These are phyloP conservation scores for Hypericum perforatum DNA, from an alignment of 345 rosid genomes.

Conservation along the genomic window DNA sequence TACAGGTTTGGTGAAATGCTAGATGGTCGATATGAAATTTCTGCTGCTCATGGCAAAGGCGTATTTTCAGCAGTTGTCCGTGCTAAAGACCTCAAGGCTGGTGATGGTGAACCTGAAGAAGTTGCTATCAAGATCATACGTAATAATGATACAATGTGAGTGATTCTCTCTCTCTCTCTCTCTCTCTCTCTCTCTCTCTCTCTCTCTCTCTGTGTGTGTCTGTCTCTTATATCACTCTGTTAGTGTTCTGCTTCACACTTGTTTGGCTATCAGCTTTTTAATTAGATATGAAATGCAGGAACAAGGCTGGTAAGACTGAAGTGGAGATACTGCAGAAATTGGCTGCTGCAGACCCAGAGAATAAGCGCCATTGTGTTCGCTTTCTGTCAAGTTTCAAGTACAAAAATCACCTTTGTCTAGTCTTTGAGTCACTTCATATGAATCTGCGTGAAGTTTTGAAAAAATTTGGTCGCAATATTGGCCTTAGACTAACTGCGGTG, in stretches of 20 bases:
- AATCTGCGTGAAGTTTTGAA: slow-evolving; percentile 97
- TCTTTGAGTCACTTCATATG: slow-evolving; percentile 97
- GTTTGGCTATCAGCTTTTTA: no score
- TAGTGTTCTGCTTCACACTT: not conserved
- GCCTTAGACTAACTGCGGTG: slow-evolving; percentile 89
- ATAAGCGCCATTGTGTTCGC: slow-evolving; percentile 89
- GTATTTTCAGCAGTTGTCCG: slow-evolving; percentile 95
- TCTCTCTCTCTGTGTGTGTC: no score
- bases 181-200: not conserved
- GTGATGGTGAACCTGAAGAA: slow-evolving; percentile 61
- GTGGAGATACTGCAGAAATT: slow-evolving; percentile 85
- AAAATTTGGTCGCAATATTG: slow-evolving; percentile 99
- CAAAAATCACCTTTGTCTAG: slow-evolving; percentile 96
- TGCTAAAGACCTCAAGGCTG: slow-evolving; percentile 74
- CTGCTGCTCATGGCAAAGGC: slow-evolving; percentile 97
- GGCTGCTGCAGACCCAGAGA: slow-evolving; percentile 86
- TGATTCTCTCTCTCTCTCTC: slow-evolving; percentile 5
- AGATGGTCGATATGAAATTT: slow-evolving; percentile 90
- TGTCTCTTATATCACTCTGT: no score
- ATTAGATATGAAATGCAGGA: slow-evolving; percentile 38
- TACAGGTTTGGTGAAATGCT: slow-evolving; percentile 90
- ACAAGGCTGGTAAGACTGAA: slow-evolving; percentile 86
- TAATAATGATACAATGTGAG: slow-evolving; percentile 89
- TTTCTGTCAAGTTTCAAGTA: slow-evolving; percentile 88
- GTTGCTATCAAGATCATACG: slow-evolving; percentile 96